Conservation (phyloP, 345 rosid genomes). For the Hypericum perforatum region DNA sequence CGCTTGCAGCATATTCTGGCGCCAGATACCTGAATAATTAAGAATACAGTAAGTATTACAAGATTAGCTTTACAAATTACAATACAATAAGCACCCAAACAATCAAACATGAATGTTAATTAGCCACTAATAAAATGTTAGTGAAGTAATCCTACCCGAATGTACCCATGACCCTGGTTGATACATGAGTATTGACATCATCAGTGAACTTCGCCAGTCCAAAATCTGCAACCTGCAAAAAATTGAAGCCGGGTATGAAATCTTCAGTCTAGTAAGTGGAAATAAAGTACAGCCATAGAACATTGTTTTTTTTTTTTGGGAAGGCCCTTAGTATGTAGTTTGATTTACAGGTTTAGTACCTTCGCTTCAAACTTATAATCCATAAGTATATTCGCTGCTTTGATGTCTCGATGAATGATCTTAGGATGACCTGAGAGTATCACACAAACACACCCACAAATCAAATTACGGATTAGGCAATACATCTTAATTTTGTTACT, state of each 20-base stretch:
- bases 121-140: not conserved
- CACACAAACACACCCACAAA: slow-evolving; percentile 2
- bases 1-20: slow-evolving; percentile 18
- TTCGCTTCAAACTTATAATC: slow-evolving; percentile 82
- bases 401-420: slow-evolving; percentile 92
- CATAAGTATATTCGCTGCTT: slow-evolving; percentile 73
- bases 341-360: slow-evolving; percentile 27
- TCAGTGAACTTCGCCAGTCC: slow-evolving; percentile 81
- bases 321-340: too few relatives aligned
- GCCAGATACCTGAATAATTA: slow-evolving; percentile 10
- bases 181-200: slow-evolving; percentile 78
- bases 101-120: too few relatives aligned
- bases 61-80: not conserved
- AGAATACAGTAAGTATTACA: not conserved
- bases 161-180: slow-evolving; percentile 96
- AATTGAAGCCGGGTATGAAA: not conserved
- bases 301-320: too few relatives aligned
- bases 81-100: not conserved
- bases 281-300: too few relatives aligned
- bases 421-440: slow-evolving; percentile 61
- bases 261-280: too few relatives aligned
- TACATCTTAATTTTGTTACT: not conserved
- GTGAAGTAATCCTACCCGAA: slow-evolving; percentile 52
- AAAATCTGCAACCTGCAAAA: slow-evolving; percentile 79
- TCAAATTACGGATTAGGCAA: not conserved